These are phyloP conservation scores for Fusarium dlaminii DNA, from an alignment of 2,329 filamentous ascomycete species.

Conservation along the genomic window DNA sequence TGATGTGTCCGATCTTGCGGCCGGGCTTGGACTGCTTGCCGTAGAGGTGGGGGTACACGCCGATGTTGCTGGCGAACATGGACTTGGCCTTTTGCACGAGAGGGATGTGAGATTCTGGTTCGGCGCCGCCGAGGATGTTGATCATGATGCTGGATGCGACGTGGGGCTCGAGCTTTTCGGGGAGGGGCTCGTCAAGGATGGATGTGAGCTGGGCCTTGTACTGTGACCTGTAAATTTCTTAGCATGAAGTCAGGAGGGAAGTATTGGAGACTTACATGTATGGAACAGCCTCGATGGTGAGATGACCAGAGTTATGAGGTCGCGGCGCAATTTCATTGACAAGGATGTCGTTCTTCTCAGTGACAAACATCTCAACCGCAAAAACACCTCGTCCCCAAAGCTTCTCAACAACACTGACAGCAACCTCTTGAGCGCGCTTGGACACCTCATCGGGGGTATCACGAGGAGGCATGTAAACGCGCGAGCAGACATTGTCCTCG, in stretches of 20 bases:
- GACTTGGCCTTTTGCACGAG: slow-evolving; percentile 59
- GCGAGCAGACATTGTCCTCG: slow-evolving; percentile 94
- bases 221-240: slow-evolving; percentile 65
- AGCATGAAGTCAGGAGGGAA: rapidly evolving
- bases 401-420: slow-evolving; percentile 69
- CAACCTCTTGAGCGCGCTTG: slow-evolving; percentile 56
- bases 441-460: slow-evolving; percentile 82
- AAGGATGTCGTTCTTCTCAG: slow-evolving; percentile 74
- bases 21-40: slow-evolving; percentile 88
- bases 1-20: slow-evolving; percentile 96
- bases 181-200: slow-evolving; percentile 74
- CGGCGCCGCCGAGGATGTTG: slow-evolving; percentile 79
- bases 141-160: slow-evolving; percentile 78
- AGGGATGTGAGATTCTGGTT: slow-evolving; percentile 67
- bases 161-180: slow-evolving; percentile 64
- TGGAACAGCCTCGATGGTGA: slow-evolving; percentile 90
- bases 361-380: slow-evolving; percentile 94
- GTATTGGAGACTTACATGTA: slow-evolving; percentile 56
- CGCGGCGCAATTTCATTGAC: slow-evolving; percentile 89
- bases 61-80: slow-evolving; percentile 56
- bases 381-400: slow-evolving; percentile 93
- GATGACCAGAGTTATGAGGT: slow-evolving; percentile 91
- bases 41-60: slow-evolving; percentile 81
- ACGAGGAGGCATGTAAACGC: slow-evolving; percentile 86
- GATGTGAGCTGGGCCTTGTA: slow-evolving; percentile 90